phyloP scores from a whole-genome alignment of 495 filamentous ascomycete genomes.

The Copromyces sp. region DNA sequence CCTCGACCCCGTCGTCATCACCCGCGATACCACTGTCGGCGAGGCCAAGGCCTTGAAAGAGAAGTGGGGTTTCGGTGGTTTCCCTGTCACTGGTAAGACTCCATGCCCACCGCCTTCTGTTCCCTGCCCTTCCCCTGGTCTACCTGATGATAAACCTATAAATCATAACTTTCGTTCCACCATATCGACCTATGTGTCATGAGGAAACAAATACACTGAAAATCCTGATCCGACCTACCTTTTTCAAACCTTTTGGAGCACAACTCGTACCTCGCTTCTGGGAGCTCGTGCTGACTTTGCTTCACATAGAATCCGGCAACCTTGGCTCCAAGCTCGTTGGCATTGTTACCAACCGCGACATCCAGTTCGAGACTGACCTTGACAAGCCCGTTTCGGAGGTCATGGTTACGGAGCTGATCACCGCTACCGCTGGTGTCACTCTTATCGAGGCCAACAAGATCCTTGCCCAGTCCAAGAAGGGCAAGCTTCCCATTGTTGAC shows the following conservation, averaged over 20 bases:
- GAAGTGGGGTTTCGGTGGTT: slow-evolving; percentile 97
- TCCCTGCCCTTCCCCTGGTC: slow-evolving; percentile 15
- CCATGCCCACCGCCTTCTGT: slow-evolving; percentile 10
- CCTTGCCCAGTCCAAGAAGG: slow-evolving; percentile 92
- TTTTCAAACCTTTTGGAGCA: slow-evolving; percentile 24
- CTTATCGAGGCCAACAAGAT: slow-evolving; percentile 86
- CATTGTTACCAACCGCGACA: slow-evolving; percentile 95
- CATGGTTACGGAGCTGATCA: slow-evolving; percentile 94
- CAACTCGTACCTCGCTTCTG: slow-evolving; percentile 5
- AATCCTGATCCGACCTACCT: slow-evolving; percentile 30
- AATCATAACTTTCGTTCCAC: slow-evolving; percentile 99
- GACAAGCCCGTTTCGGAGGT: slow-evolving; percentile 70
- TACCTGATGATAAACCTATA: slow-evolving; percentile 65
- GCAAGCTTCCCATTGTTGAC: slow-evolving; percentile 96
- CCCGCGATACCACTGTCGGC: slow-evolving; percentile 74
- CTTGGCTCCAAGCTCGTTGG: slow-evolving; percentile 91
- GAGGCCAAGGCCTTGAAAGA: slow-evolving; percentile 90
- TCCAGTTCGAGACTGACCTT: slow-evolving; percentile 79
- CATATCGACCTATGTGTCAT: slow-evolving; percentile 79
- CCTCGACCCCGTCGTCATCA: slow-evolving; percentile 86
- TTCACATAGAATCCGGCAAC: slow-evolving; percentile 67
- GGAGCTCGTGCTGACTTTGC: slow-evolving; percentile 21
- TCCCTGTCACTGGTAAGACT: slow-evolving; percentile 92
- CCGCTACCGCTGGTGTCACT: slow-evolving; percentile 74
- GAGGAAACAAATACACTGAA: slow-evolving; percentile 53